Conservation (phyloP, 345 rosid species). For the Boechera stricta region DNA sequence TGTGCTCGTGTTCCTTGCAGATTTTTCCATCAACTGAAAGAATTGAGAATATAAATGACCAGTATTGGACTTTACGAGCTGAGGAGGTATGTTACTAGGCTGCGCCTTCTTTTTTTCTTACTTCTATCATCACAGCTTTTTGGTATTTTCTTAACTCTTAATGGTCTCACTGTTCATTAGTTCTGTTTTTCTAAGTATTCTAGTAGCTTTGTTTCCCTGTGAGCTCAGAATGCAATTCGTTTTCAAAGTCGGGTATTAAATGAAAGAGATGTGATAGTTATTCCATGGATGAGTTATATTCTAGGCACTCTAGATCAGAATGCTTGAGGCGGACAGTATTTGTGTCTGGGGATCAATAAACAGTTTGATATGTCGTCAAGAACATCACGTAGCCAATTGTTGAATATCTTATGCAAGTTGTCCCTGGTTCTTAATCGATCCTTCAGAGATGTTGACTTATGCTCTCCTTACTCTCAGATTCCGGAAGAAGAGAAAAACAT, state of each 20-base stretch:
- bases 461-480: slow-evolving; percentile 52
- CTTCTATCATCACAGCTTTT: slow-evolving; percentile 6
- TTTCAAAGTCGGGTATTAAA: slow-evolving; percentile 5
- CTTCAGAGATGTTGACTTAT: slow-evolving; percentile 11
- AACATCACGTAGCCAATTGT: slow-evolving; percentile 21
- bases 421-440: slow-evolving; percentile 9
- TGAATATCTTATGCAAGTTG: slow-evolving; percentile 8
- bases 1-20: slow-evolving; percentile 52
- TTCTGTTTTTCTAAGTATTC: not conserved
- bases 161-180: not conserved
- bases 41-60: slow-evolving; percentile 95
- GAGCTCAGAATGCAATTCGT: slow-evolving; percentile 8
- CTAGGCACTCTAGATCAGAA: not conserved
- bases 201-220: slow-evolving; percentile 4
- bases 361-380: slow-evolving; percentile 4
- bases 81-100: slow-evolving; percentile 71
- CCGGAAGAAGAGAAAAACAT: slow-evolving; percentile 97
- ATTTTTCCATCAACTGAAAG: slow-evolving; percentile 81
- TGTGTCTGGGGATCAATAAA: slow-evolving; percentile 1
- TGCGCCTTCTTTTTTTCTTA: not conserved
- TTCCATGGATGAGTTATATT: slow-evolving; percentile 4
- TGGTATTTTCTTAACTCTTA: not conserved
- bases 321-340: slow-evolving; percentile 2
- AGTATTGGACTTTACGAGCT: slow-evolving; percentile 94
- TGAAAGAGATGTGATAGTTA: slow-evolving; percentile 1